phyloP scores from a whole-genome alignment of 2,329 filamentous ascomycete species.

The Allantophomopsis cytisporea region DNA sequence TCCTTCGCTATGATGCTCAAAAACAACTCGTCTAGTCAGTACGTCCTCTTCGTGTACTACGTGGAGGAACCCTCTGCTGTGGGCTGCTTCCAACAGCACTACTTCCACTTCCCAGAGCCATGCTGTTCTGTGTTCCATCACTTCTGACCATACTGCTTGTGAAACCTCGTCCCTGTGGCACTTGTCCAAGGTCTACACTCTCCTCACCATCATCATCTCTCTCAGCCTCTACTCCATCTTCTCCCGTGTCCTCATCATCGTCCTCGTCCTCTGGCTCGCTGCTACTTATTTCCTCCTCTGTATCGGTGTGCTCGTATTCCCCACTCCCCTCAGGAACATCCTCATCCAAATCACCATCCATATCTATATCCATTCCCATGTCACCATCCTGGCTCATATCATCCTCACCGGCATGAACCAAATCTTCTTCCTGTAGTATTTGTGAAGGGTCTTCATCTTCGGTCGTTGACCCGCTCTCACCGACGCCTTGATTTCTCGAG shows the following conservation, averaged over 20 bases:
- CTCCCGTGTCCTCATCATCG: conserved; percentile 21
- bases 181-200: conserved; percentile 22
- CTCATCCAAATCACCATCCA: conserved; percentile 45
- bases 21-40: too few relatives aligned
- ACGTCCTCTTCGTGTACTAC: too few relatives aligned
- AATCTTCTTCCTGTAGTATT: conserved; percentile 50
- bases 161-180: conserved; percentile 6
- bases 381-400: conserved; percentile 16
- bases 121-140: conserved; percentile 15
- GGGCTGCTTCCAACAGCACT: conserved; percentile 16
- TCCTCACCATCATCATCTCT: conserved; percentile 16
- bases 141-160: conserved; percentile 17
- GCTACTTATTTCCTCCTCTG: conserved; percentile 45
- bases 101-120: conserved; percentile 11
- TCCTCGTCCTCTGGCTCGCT: too few relatives aligned
- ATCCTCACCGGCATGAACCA: conserved; percentile 21
- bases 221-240: too few relatives aligned
- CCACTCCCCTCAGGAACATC: conserved; percentile 50
- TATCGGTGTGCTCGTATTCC: conserved; percentile 68
- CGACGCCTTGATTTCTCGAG: conserved; percentile 5
- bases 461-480: conserved; percentile 32
- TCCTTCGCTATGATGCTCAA: too few relatives aligned
- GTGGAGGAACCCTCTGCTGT: neutral
- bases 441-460: conserved; percentile 42
- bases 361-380: conserved; percentile 41